Base-by-base conservation (phyloP, 2,329 filamentous ascomycete species). In the Triangularia verruculosa region DNA sequence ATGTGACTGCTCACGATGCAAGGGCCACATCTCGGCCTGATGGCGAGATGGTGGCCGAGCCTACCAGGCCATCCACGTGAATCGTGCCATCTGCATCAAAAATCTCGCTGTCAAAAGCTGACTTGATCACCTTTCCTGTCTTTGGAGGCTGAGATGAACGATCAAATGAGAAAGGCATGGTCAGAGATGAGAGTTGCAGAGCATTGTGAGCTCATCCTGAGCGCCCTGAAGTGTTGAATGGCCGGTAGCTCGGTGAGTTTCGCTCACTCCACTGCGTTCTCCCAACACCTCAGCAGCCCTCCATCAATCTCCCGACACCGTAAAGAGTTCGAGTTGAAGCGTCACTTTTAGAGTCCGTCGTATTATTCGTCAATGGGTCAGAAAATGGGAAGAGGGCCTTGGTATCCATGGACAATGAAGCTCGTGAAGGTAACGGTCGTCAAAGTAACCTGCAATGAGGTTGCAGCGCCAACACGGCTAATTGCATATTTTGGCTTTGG, bases 21-120 rank as follows among this genome's bases (percentile, higher is more conserved):
- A 97, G 82, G 34, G 94, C 93, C 62, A 97, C 87, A 78, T 97
- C 94, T 71, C 94, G 86, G 57, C 94, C 93, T 65, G 90, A 93
- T 2, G 93, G 93, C 20, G 93, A 96, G 76, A 97, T 97, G 64
- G 92, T 94, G 70, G 94, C 93, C 5, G 94, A 96, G 56, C 93
- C 93, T 59, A 97, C 92, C 22, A 86, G 76, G n/a, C 85, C 85
- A 67, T 93, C 89, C 59, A 97, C 90, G 71, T 91, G 88, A 70
- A 97, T 93, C 1, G 89, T 91, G 59, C 90, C 89, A 77, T 96
- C 90, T 67, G 89, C 86, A 70, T 93, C 92, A 70, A 97, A 97
- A 32, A 91, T 96, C 61, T 91, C 88, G 75, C 92, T 96, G 68
- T 96, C 91, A 69, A 88, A 93, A 43, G 92, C 89, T 62, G 86